phyloP scores from a whole-genome alignment of 2,329 filamentous ascomycete genomes.

The Rhinocladiella mackenziei region DNA sequence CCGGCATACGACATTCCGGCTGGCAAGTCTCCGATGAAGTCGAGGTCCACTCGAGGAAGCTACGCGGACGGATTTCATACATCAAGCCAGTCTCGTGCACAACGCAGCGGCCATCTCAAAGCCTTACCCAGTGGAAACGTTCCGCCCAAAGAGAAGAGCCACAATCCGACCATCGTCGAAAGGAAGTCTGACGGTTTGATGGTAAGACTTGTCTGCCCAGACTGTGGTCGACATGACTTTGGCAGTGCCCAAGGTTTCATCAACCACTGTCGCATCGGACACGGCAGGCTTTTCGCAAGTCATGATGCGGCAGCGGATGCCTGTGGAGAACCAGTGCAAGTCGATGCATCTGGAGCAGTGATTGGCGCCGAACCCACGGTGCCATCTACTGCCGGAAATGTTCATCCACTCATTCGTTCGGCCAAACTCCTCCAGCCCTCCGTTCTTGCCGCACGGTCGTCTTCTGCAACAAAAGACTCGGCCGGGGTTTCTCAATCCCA shows the following conservation, averaged over 20 bases:
- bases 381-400: slow-evolving; percentile 45
- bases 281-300: slow-evolving; percentile 88
- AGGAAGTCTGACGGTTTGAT: slow-evolving; percentile 75
- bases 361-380: slow-evolving; percentile 37
- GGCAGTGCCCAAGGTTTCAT: slow-evolving; percentile 98
- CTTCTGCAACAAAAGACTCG: neutral
- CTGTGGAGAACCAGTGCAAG: slow-evolving; percentile 77
- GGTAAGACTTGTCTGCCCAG: slow-evolving; percentile 85
- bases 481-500: slow-evolving; percentile 5
- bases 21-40: slow-evolving; percentile 55
- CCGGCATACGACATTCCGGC: slow-evolving; percentile 15
- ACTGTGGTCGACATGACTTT: slow-evolving; percentile 87
- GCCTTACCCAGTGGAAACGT: slow-evolving; percentile 67
- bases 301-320: slow-evolving; percentile 89
- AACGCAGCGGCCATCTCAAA: slow-evolving; percentile 60
- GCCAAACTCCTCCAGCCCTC: slow-evolving; percentile 46
- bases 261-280: slow-evolving; percentile 96
- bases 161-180: slow-evolving; percentile 75
- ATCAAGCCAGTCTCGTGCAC: slow-evolving; percentile 56
- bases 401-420: slow-evolving; percentile 59
- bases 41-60: slow-evolving; percentile 74
- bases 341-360: slow-evolving; percentile 54
- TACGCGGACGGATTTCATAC: slow-evolving; percentile 52
- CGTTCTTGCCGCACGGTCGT: slow-evolving; percentile 8
- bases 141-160: slow-evolving; percentile 70